A percentile compares a stretch with the other conserved stretches of the same genome.
Evolutionary conservation across 257 asterid species (phyloP).

Genomic region (Ophiorrhiza pumila): DNA sequence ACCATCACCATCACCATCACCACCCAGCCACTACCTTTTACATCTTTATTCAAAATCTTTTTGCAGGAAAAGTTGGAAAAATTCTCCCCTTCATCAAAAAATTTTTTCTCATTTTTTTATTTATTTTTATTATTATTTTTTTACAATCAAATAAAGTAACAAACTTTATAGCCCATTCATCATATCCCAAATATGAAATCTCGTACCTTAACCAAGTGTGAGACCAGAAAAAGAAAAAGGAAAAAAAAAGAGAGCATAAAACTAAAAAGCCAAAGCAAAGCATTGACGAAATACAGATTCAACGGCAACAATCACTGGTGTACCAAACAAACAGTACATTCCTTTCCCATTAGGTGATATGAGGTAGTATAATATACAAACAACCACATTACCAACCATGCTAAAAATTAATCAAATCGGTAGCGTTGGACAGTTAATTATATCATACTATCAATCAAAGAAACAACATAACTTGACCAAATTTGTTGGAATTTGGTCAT

Average conservation of each 20-base stretch:
- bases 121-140: too few relatives aligned
- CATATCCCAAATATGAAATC: slow-evolving; percentile 9
- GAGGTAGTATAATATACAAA: slow-evolving; percentile 1
- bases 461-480: slow-evolving; percentile 13
- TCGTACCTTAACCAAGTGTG: slow-evolving; percentile 13
- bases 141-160: slow-evolving; percentile 7
- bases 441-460: background rate
- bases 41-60: too few relatives aligned
- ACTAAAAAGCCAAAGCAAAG: background rate
- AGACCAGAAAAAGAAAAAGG: too few relatives aligned
- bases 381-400: slow-evolving; percentile 18
- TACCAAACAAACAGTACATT: slow-evolving; percentile 15
- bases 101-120: too few relatives aligned
- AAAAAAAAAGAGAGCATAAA: background rate
- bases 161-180: slow-evolving; percentile 9
- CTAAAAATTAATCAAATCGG: slow-evolving; percentile 24
- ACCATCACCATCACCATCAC: too few relatives aligned
- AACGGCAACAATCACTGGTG: slow-evolving; percentile 8
- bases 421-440: slow-evolving; percentile 20
- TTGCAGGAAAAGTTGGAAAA: too few relatives aligned
- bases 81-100: too few relatives aligned
- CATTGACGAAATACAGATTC: slow-evolving; percentile 1
- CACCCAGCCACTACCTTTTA: too few relatives aligned
- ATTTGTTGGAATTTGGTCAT: slow-evolving; percentile 16
- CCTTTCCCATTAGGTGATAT: slow-evolving; percentile 18